phyloP scores from a whole-genome alignment of 345 rosid genomes.

The Salix udensis region DNA sequence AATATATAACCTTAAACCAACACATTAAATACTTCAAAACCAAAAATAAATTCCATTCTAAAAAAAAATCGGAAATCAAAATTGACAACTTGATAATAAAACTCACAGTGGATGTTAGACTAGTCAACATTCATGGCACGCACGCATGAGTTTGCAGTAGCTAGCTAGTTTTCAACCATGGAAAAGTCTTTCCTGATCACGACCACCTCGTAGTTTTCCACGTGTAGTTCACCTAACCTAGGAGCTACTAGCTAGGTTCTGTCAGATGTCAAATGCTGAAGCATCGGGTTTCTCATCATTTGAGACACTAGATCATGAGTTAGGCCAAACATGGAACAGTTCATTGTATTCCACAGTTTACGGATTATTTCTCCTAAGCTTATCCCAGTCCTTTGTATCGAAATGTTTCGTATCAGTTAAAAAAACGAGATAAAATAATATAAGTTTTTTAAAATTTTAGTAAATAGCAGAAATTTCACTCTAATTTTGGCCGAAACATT shows the following conservation, averaged over 20 bases:
- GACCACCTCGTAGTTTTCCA: slow-evolving; percentile 58
- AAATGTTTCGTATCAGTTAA: no score
- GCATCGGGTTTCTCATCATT: slow-evolving; percentile 34
- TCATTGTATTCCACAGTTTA: slow-evolving; percentile 1
- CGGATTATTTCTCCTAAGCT: slow-evolving; percentile 10
- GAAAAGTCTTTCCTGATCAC: slow-evolving; percentile 34
- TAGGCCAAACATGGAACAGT: slow-evolving; percentile 42
- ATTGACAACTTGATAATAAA: background rate
- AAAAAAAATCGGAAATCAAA: no score
- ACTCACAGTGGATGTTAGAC: slow-evolving; percentile 22
- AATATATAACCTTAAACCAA: no score
- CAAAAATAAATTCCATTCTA: no score
- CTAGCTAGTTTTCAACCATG: slow-evolving; percentile 21
- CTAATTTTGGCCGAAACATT: fast-evolving
- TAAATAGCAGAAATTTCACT: no score
- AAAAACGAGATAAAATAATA: no score
- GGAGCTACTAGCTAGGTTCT: slow-evolving; percentile 26
- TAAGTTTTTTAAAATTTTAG: no score
- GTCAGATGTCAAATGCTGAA: slow-evolving; percentile 47
- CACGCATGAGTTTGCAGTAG: slow-evolving; percentile 16
- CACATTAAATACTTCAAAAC: no score
- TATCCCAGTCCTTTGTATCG: no score
- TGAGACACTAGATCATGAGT: slow-evolving; percentile 30
- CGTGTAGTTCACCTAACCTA: slow-evolving; percentile 74
- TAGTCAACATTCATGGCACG: slow-evolving; percentile 30